Percentiles rank a stretch among this genome's conserved stretches.
phyloP scores from a whole-genome alignment of 2,329 filamentous ascomycete species.

The Aspergillus sp. region DNA sequence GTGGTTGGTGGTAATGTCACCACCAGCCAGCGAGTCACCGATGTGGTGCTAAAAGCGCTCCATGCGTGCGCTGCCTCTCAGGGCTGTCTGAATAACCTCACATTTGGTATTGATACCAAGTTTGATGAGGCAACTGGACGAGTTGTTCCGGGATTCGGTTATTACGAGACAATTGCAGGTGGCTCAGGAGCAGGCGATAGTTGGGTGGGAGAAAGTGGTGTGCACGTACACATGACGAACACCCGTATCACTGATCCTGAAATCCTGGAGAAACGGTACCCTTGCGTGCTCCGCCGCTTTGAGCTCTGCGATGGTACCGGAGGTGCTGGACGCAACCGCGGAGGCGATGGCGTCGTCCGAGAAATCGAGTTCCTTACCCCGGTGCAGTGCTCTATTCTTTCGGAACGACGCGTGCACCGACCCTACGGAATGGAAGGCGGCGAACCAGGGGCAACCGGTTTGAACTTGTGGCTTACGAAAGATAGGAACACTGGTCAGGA shows the following conservation, averaged over 20 bases:
- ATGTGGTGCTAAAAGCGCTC: constrained; percentile 80
- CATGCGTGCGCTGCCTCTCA: constrained; percentile 74
- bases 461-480: constrained; percentile 83
- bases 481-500: constrained; percentile 58
- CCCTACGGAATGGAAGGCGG: constrained; percentile 85
- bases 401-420: constrained; percentile 70
- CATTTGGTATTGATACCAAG: constrained; percentile 73
- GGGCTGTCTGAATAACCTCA: constrained; percentile 81
- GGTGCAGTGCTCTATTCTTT: constrained; percentile 76
- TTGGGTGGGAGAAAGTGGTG: constrained; percentile 74
- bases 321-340: constrained; percentile 65
- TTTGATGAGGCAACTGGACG: constrained; percentile 57
- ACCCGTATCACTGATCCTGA: constrained; percentile 82
- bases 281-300: constrained; percentile 72
- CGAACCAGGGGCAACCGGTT: constrained; percentile 71
- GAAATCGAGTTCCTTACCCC: constrained; percentile 84
- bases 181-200: constrained; percentile 72
- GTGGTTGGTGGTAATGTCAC: constrained; percentile 83
- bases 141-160: constrained; percentile 71
- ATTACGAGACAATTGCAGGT: constrained; percentile 85
- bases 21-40: constrained; percentile 75
- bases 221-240: constrained; percentile 87
- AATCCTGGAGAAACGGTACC: constrained; percentile 77
- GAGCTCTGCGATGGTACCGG: constrained; percentile 64
- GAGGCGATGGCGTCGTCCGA: constrained; percentile 73